Percentiles rank a stretch among this genome's conserved stretches.
Evolutionary conservation across 2,329 filamentous ascomycete species (phyloP).

Genomic region (Graphilbum fragrans): DNA sequence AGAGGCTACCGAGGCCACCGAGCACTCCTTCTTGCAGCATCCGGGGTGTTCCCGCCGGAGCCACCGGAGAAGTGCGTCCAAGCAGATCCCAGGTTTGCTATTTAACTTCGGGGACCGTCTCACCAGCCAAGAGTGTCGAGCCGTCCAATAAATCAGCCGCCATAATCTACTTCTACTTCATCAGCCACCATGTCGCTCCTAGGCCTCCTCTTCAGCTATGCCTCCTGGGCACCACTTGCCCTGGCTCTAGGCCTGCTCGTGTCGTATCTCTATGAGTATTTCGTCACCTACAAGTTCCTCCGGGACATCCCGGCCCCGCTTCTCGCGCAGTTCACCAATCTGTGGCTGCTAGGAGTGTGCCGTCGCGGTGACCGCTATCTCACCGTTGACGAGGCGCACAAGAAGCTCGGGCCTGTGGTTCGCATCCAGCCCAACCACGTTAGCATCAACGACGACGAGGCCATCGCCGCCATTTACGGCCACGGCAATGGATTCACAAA

Average conservation of each 20-base stretch:
- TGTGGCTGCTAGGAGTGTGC: slow-evolving; percentile 63
- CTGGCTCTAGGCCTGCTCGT: slow-evolving; percentile 35
- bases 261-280: slow-evolving; percentile 48
- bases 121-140: no score
- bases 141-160: no score
- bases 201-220: slow-evolving; percentile 9
- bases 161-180: no score
- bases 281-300: slow-evolving; percentile 39
- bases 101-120: no score
- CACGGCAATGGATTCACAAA: slow-evolving; percentile 68
- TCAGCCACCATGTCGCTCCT: slow-evolving; percentile 1
- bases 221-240: slow-evolving; percentile 33
- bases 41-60: no score
- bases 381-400: slow-evolving; percentile 59
- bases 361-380: slow-evolving; percentile 54
- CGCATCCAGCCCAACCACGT: slow-evolving; percentile 77
- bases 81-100: no score
- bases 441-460: slow-evolving; percentile 67
- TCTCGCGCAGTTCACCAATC: slow-evolving; percentile 54
- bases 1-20: no score
- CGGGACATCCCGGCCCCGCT: slow-evolving; percentile 50
- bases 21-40: no score
- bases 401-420: slow-evolving; percentile 66
- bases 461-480: slow-evolving; percentile 66
- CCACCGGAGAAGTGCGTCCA: no score